A percentile compares a stretch with the other conserved stretches of the same genome.
Evolutionary conservation across 2,329 filamentous ascomycete genomes (phyloP).

Genomic region (Rutstroemia sp.): DNA sequence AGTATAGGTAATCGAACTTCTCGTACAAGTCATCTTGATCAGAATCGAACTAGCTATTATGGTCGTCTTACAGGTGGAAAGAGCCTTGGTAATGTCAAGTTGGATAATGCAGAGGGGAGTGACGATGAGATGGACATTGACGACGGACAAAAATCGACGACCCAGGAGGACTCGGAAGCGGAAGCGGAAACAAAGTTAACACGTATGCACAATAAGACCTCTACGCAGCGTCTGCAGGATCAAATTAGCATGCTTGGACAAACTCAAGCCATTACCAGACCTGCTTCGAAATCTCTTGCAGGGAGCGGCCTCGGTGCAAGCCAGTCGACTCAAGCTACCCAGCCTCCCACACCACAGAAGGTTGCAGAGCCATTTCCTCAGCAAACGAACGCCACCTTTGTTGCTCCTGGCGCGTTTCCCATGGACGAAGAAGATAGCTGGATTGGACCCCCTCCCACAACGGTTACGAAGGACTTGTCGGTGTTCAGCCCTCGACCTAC

Average conservation of each 20-base stretch:
- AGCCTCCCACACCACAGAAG: conserved; percentile 13
- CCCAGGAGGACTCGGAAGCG: conserved; percentile 27
- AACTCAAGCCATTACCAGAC: conserved; percentile 32
- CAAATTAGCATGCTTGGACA: conserved; percentile 73
- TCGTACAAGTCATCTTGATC: conserved; percentile 71
- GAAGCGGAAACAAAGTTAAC: conserved; percentile 38
- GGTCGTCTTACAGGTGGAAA: conserved; percentile 66
- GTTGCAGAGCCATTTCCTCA: conserved; percentile 10
- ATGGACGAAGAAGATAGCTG: conserved; percentile 53
- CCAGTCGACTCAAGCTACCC: conserved; percentile 17
- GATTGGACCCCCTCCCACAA: conserved; percentile 45
- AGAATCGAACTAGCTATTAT: conserved; percentile 65
- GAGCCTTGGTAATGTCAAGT: conserved; percentile 48
- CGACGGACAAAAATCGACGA: neutral
- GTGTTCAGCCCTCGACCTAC: conserved; percentile 42
- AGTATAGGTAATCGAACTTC: conserved; percentile 69
- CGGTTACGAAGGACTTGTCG: conserved; percentile 24
- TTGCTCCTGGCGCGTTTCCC: conserved; percentile 53
- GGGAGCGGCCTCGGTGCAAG: conserved; percentile 15
- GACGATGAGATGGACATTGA: conserved; percentile 48
- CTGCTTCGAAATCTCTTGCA: conserved; percentile 28
- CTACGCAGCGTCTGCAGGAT: conserved; percentile 88
- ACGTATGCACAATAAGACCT: conserved; percentile 71
- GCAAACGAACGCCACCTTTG: conserved; percentile 11
- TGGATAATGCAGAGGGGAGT: conserved; percentile 44